Percentiles rank a stretch among this genome's conserved stretches.
These are phyloP conservation scores for Penicillium mononematosum DNA, from an alignment of 495 filamentous ascomycete species.

Conservation along the genomic window DNA sequence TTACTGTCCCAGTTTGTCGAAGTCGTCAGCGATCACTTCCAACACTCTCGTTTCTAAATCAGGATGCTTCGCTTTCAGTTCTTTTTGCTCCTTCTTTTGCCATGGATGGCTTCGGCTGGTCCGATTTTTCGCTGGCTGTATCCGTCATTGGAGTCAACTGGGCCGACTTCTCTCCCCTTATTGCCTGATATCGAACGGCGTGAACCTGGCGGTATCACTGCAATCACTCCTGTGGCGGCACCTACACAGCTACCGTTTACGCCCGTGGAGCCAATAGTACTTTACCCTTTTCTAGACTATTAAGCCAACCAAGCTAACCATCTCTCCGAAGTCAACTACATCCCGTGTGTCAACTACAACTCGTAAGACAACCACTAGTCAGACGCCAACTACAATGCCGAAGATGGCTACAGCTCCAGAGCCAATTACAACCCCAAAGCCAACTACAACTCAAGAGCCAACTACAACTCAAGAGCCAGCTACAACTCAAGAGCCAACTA, in stretches of 20 bases:
- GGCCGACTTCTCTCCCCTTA: not conserved
- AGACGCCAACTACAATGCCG: not conserved
- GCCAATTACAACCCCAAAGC: not conserved
- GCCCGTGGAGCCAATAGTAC: not conserved
- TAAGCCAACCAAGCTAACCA: not conserved
- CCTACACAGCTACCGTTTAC: constrained; percentile 4
- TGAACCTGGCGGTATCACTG: constrained; percentile 14
- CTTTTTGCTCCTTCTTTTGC: constrained; percentile 21
- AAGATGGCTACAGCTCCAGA: not conserved
- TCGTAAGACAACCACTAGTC: not conserved
- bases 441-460: not conserved
- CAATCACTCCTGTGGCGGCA: constrained; percentile 21
- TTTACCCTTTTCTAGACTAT: not conserved
- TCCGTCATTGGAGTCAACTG: not conserved
- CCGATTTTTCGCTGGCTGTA: constrained; percentile 31
- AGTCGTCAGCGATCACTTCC: not conserved
- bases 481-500: not conserved
- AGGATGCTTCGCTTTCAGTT: constrained; percentile 28
- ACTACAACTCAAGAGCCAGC: not conserved
- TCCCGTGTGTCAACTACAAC: not conserved
- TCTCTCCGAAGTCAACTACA: not conserved
- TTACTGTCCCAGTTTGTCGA: not conserved
- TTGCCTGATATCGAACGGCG: not conserved
- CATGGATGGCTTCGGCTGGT: constrained; percentile 35
- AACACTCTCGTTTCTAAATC: constrained; percentile 6